Evolutionary conservation across 495 filamentous ascomycete species (phyloP).

Genomic region (Aspergillus conjunctus): DNA sequence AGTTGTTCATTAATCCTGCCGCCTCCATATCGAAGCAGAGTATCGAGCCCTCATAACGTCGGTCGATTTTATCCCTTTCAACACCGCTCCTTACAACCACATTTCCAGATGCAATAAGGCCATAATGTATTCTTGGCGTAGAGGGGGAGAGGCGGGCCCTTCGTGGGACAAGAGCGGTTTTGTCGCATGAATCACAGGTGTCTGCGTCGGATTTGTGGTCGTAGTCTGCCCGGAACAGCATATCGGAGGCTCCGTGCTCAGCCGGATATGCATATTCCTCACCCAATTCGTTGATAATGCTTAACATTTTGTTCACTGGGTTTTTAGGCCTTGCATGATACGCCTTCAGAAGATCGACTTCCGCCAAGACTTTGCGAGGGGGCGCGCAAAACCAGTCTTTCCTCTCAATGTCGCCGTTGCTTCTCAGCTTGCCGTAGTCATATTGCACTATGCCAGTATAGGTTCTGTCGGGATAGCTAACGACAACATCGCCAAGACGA

Average conservation of each 20-base stretch:
- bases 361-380: slow-evolving; percentile 32
- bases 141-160: not conserved
- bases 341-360: slow-evolving; percentile 27
- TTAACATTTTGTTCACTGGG: slow-evolving; percentile 22
- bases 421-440: slow-evolving; percentile 41
- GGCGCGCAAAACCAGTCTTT: slow-evolving; percentile 40
- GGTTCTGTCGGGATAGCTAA: slow-evolving; percentile 27
- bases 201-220: slow-evolving; percentile 19
- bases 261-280: slow-evolving; percentile 8
- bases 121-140: slow-evolving; percentile 19
- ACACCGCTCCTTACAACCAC: slow-evolving; percentile 18
- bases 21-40: slow-evolving; percentile 11
- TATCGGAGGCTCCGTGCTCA: slow-evolving; percentile 19
- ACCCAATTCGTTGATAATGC: slow-evolving; percentile 1
- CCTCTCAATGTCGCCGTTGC: slow-evolving; percentile 30
- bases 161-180: not conserved
- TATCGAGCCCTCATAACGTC: slow-evolving; percentile 2
- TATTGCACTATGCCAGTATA: slow-evolving; percentile 37
- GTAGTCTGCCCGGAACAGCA: slow-evolving; percentile 32
- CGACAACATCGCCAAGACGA: slow-evolving; percentile 41
- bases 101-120: slow-evolving; percentile 25
- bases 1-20: not conserved
- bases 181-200: slow-evolving; percentile 6
- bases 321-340: slow-evolving; percentile 16
- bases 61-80: slow-evolving; percentile 7